Evolutionary conservation across 257 asterid species (phyloP).

Genomic region (Nicotiana undulata): DNA sequence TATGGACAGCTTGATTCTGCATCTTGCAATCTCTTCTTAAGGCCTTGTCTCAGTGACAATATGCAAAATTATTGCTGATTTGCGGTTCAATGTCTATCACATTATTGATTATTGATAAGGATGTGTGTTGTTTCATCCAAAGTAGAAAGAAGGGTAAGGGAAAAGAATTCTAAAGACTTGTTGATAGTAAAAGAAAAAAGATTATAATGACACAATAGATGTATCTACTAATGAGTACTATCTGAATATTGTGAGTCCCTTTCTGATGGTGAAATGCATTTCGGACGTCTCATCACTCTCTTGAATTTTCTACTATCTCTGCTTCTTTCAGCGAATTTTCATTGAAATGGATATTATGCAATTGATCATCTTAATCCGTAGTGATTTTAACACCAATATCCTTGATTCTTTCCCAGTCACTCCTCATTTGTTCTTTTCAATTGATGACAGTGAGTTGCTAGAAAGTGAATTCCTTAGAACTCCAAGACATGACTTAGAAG

Average conservation of each 20-base stretch:
- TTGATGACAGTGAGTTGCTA: conserved; percentile 60
- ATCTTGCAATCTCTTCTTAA: neutral
- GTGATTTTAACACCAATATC: neutral
- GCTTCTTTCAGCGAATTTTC: neutral
- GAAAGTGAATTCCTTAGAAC: conserved; percentile 83
- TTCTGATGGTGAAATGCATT: neutral
- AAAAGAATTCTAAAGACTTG: neutral
- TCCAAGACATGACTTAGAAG: conserved; percentile 71
- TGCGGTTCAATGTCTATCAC: neutral
- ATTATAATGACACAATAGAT: neutral
- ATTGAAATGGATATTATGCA: neutral
- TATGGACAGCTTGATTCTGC: neutral
- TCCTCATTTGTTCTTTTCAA: conserved; percentile 13
- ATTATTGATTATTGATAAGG: neutral
- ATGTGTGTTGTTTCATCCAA: neutral
- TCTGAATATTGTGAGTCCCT: neutral
- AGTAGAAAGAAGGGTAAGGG: neutral
- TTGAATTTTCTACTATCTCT: neutral
- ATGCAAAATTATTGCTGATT: neutral
- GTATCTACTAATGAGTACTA: conserved; percentile 3
- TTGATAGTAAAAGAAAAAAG: neutral
- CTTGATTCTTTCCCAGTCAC: neutral
- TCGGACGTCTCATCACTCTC: neutral
- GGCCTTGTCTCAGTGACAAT: neutral
- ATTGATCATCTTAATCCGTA: neutral